Conservation (phyloP, 345 rosid species). For the Brassica rapa region DNA sequence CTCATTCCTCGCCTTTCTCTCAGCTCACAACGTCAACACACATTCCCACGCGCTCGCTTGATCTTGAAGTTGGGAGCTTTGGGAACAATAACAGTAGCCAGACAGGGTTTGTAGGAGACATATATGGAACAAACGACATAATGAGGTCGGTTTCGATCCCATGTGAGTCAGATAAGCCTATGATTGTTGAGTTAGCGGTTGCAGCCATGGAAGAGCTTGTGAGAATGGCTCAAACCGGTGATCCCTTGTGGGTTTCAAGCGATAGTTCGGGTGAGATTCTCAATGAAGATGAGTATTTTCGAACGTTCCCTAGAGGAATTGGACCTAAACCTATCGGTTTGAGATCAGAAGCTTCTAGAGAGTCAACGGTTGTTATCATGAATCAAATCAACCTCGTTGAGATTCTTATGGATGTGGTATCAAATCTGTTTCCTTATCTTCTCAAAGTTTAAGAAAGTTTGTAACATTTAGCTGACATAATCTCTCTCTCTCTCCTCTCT, state of each 20-base stretch:
- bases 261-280: slow-evolving; percentile 55
- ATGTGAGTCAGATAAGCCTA: slow-evolving; percentile 78
- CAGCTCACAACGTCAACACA: slow-evolving; percentile 50
- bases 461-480: neutral
- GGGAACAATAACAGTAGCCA: slow-evolving; percentile 44
- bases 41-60: slow-evolving; percentile 46
- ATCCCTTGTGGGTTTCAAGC: slow-evolving; percentile 69
- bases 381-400: slow-evolving; percentile 81
- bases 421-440: neutral
- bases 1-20: slow-evolving; percentile 52
- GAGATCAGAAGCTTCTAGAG: slow-evolving; percentile 86
- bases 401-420: slow-evolving; percentile 94
- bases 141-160: slow-evolving; percentile 61
- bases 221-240: slow-evolving; percentile 79
- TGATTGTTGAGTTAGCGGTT: slow-evolving; percentile 89
- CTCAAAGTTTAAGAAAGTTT: neutral
- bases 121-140: slow-evolving; percentile 64
- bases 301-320: slow-evolving; percentile 79
- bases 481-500: neutral
- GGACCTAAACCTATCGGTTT: slow-evolving; percentile 75
- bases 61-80: slow-evolving; percentile 54
- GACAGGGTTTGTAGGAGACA: slow-evolving; percentile 68
- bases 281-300: slow-evolving; percentile 79
- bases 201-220: slow-evolving; percentile 96
- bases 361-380: slow-evolving; percentile 78